Percentiles rank a stretch among this genome's conserved stretches.
Evolutionary conservation across 257 asterid genomes (phyloP).

Genomic region (Phtheirospermum japonicum): DNA sequence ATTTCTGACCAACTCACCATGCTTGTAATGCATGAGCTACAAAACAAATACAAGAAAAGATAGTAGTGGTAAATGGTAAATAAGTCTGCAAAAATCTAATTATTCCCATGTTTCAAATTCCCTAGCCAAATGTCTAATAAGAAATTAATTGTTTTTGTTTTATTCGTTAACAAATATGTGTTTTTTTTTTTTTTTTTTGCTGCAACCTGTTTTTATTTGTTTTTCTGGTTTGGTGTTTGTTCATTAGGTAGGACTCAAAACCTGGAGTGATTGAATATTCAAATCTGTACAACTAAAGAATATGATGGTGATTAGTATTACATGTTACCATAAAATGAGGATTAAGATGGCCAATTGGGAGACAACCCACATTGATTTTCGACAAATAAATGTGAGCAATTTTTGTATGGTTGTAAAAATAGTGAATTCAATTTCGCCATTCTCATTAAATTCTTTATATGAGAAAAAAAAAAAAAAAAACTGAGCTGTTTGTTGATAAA

Average conservation of each 20-base stretch:
- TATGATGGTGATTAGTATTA: not conserved
- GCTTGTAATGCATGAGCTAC: constrained; percentile 15
- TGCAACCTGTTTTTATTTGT: too few relatives aligned
- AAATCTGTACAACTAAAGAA: too few relatives aligned
- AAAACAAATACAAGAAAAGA: too few relatives aligned
- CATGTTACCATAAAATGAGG: not conserved
- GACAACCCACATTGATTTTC: not conserved
- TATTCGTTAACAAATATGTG: too few relatives aligned
- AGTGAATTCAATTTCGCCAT: constrained; percentile 2
- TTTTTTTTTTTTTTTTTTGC: too few relatives aligned
- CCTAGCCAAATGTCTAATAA: too few relatives aligned
- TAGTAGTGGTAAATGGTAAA: too few relatives aligned
- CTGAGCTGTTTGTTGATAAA: too few relatives aligned
- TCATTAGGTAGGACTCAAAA: constrained; percentile 8
- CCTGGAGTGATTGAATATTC: not conserved
- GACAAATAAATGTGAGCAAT: not conserved
- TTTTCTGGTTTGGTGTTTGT: not conserved
- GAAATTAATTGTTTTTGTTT: too few relatives aligned
- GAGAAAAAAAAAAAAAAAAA: too few relatives aligned
- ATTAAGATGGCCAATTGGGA: constrained; percentile 3
- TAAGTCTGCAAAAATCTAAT: too few relatives aligned
- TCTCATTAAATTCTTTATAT: constrained; percentile 19
- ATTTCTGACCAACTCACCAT: constrained; percentile 34
- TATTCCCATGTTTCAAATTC: too few relatives aligned
- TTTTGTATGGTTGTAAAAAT: constrained; percentile 25